Evolutionary conservation across 257 asterid genomes (phyloP), one percentile per base, ranked within the genome.

Genomic region (Salvia miltiorrhiza): DNA sequence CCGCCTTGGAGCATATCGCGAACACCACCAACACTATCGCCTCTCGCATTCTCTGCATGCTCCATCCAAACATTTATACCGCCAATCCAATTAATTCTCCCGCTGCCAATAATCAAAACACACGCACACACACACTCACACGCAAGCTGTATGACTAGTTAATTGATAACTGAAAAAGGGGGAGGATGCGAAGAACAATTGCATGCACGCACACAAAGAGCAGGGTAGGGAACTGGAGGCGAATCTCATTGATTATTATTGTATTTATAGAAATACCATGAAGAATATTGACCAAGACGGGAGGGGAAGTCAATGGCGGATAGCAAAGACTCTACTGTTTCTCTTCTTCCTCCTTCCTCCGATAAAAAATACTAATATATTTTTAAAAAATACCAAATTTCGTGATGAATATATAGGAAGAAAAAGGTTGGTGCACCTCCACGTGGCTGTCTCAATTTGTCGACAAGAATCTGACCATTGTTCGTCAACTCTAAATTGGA

Each of bases 21-120:
- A 81, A 1, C 2, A 78, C 2, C n/a, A 81, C 19, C 45, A 81
- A 23, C 69, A 66, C 56, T 16, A 80, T 21, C 23, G 80, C 67
- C 65, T 83, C 85, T 63, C 70, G 67, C 20, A 79, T 58, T 61
- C 75, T 62, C 47, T 71, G 83, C 84, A 80, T 73, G 48, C 62
- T 80, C 59, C 65, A 76, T 24, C 49, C 35, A 43, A 44, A 45
- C 69, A 72, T 44, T 44, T 13, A n/a, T 44, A n/a, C 49, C 5
- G 1, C 49, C 17, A 13, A 44, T 13, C 14, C 0, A 44, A 17
- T 17, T 30, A 30, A 30, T 30, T 30, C n/a, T n/a, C n/a, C n/a
- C n/a, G n/a, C n/a, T n/a, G n/a, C n/a, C n/a, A n/a, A n/a, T n/a
- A 30, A 30, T 30, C 5, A 30, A 30, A 30, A 30, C 35, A 30